A percentile compares a stretch with the other conserved stretches of the same genome.
Evolutionary conservation across 305 asterid species (phyloP).

Genomic region (Solanum hybrid): DNA sequence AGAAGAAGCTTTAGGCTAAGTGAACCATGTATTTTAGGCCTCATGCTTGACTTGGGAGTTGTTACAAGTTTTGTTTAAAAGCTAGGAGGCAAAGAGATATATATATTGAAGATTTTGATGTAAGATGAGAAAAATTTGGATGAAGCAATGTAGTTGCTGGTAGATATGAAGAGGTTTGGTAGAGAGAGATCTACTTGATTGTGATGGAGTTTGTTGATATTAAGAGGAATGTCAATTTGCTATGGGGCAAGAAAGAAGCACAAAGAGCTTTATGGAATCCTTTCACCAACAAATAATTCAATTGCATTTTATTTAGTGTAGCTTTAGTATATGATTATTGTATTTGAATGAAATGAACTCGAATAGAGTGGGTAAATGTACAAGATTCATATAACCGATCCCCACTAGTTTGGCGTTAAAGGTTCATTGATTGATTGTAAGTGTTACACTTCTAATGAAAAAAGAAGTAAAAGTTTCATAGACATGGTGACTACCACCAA

Average conservation of each 20-base stretch:
- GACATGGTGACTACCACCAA: background rate
- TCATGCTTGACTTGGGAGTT: conserved; percentile 27
- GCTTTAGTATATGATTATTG: background rate
- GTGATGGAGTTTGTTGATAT: background rate
- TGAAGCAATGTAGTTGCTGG: conserved; percentile 59
- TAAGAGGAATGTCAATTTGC: background rate
- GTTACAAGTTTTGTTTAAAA: background rate
- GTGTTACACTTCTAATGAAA: background rate
- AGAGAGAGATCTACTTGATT: background rate
- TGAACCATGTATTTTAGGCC: conserved; percentile 45
- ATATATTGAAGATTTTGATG: conserved; percentile 13
- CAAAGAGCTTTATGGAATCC: background rate
- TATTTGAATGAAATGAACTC: background rate
- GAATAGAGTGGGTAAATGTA: background rate
- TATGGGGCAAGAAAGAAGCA: background rate
- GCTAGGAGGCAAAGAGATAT: conserved; percentile 24
- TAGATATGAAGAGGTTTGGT: conserved; percentile 43
- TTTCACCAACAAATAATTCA: background rate
- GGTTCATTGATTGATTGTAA: background rate
- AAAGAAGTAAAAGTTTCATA: background rate
- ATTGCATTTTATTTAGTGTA: background rate
- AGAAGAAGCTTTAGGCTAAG: conserved; percentile 44
- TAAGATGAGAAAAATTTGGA: conserved; percentile 32
- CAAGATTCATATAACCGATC: background rate
- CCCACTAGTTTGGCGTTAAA: background rate